These are phyloP conservation scores for Crotalaria pallida DNA, from an alignment of 306 rosid species.

Conservation along the genomic window DNA sequence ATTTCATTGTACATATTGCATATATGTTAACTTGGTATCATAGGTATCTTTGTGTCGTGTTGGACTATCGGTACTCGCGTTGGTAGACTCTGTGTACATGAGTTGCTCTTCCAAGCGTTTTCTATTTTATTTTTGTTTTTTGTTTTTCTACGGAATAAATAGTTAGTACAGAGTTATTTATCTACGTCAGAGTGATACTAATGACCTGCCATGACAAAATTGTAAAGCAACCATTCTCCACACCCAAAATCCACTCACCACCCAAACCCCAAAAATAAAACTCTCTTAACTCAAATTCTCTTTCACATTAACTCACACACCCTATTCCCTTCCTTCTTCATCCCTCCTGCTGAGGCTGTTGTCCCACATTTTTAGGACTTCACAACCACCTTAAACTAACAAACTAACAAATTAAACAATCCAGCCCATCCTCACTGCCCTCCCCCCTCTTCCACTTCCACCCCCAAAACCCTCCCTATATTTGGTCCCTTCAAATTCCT, in stretches of 20 bases:
- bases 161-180: background rate
- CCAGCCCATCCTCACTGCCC: background rate
- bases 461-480: background rate
- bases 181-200: background rate
- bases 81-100: too few relatives aligned
- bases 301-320: background rate
- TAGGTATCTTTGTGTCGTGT: too few relatives aligned
- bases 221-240: constrained; percentile 11
- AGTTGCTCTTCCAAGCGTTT: background rate
- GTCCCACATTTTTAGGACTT: constrained; percentile 17
- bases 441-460: background rate
- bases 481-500: background rate
- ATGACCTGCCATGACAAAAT: background rate
- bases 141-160: background rate
- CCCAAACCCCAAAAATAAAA: background rate
- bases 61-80: too few relatives aligned
- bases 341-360: background rate
- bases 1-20: too few relatives aligned
- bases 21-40: too few relatives aligned
- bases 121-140: background rate
- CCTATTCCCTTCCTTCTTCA: background rate
- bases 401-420: background rate
- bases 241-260: constrained; percentile 8
- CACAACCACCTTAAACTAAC: background rate
- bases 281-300: background rate